phyloP scores from a whole-genome alignment of 2,329 filamentous ascomycete species.

The Alternaria tenuissima region DNA sequence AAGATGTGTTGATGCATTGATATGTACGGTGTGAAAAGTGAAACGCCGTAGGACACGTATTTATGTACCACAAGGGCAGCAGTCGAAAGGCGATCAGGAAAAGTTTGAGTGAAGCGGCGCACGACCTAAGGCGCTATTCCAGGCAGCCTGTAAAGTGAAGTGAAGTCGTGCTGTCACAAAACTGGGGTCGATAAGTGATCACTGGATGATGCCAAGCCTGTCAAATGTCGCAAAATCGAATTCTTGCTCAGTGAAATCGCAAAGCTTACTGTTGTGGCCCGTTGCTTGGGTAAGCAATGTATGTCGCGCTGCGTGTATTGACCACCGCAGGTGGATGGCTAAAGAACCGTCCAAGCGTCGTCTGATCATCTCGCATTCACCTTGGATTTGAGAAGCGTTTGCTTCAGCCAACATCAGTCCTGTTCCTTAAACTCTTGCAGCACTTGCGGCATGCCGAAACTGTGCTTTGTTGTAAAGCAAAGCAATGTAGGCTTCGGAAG shows the following conservation, averaged over 20 bases:
- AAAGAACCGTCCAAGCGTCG: not conserved
- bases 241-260: not conserved
- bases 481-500: not conserved
- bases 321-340: not conserved
- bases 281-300: not conserved
- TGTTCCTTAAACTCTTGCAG: not conserved
- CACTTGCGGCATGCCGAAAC: not conserved
- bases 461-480: not conserved
- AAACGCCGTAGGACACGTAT: not conserved
- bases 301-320: not conserved
- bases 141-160: conserved; percentile 4
- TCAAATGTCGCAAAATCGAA: not conserved
- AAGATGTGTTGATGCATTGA: not conserved
- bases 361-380: not conserved
- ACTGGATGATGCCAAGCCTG: not conserved
- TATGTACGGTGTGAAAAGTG: not conserved
- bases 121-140: not conserved
- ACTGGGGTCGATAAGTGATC: not conserved
- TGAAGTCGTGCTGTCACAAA: not conserved
- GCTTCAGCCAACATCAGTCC: not conserved
- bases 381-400: not conserved
- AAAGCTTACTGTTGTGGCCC: not conserved
- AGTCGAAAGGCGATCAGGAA: not conserved
- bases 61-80: not conserved
- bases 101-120: not conserved